Percentiles rank a stretch among this genome's conserved stretches.
These are phyloP conservation scores for Aspergillus saccharolyticus DNA, from an alignment of 495 filamentous ascomycete species.

Conservation along the genomic window DNA sequence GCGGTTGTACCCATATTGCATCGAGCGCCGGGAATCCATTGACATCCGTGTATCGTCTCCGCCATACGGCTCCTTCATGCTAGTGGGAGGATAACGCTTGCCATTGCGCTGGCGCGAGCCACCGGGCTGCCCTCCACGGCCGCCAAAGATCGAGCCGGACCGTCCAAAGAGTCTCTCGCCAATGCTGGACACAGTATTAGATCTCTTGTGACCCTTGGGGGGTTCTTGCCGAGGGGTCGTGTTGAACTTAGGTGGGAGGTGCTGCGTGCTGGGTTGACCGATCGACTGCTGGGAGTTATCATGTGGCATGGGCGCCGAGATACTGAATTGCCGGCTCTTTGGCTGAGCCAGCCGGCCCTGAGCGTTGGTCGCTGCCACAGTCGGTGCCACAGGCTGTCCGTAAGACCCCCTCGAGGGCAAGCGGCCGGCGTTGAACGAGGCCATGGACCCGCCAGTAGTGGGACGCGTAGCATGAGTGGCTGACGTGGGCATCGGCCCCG, in stretches of 20 bases:
- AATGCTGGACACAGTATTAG: constrained; percentile 80
- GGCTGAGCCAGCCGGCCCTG: constrained; percentile 90
- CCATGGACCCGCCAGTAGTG: constrained; percentile 76
- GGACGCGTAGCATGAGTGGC: constrained; percentile 55
- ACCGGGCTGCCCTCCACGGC: constrained; percentile 40
- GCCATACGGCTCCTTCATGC: constrained; percentile 61
- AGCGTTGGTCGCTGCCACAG: constrained; percentile 83
- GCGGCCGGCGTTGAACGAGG: constrained; percentile 57
- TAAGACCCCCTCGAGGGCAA: constrained; percentile 82
- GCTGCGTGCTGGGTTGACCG: constrained; percentile 58
- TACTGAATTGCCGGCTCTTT: constrained; percentile 67
- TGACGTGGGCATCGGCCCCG: constrained; percentile 39
- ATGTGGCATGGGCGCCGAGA: constrained; percentile 65
- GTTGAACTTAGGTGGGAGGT: constrained; percentile 41
- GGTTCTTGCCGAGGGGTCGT: constrained; percentile 42
- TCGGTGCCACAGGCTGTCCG: constrained; percentile 80
- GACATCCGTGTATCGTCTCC: constrained; percentile 62
- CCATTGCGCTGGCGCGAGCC: constrained; percentile 32
- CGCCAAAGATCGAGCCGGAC: constrained; percentile 71
- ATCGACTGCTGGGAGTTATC: constrained; percentile 36
- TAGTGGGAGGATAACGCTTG: constrained; percentile 67
- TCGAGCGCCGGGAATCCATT: constrained; percentile 75
- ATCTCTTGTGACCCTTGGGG: constrained; percentile 78
- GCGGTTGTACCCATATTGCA: constrained; percentile 67
- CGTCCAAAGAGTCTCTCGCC: constrained; percentile 74